Evolutionary conservation across 345 rosid species (phyloP).

Genomic region (Microcos paniculata): DNA sequence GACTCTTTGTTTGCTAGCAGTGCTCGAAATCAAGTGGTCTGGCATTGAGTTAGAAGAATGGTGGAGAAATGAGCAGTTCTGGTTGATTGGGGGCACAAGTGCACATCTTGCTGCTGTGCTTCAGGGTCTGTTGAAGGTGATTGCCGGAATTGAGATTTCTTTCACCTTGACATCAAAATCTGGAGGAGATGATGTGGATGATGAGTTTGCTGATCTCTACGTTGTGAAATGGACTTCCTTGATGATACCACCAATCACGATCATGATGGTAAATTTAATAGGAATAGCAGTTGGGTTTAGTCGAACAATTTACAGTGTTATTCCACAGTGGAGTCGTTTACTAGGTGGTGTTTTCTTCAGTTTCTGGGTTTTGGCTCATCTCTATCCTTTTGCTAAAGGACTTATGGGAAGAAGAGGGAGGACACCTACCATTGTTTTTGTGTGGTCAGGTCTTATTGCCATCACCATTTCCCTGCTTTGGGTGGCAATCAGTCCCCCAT

Average conservation of each 20-base stretch:
- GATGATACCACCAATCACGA: slow-evolving; percentile 89
- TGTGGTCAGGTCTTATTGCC: slow-evolving; percentile 95
- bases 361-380: slow-evolving; percentile 98
- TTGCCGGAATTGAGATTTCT: slow-evolving; percentile 92
- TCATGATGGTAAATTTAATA: slow-evolving; percentile 88
- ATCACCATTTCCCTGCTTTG: slow-evolving; percentile 95
- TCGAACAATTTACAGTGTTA: slow-evolving; percentile 79
- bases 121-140: slow-evolving; percentile 83
- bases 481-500: slow-evolving; percentile 94
- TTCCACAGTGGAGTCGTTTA: slow-evolving; percentile 86
- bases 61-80: slow-evolving; percentile 99
- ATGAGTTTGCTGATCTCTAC: slow-evolving; percentile 92
- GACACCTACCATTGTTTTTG: slow-evolving; percentile 94
- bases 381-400: slow-evolving; percentile 97
- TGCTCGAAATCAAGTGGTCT: slow-evolving; percentile 97
- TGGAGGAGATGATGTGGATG: slow-evolving; percentile 83
- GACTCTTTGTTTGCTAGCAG: slow-evolving; percentile 73
- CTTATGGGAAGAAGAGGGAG: slow-evolving; percentile 97
- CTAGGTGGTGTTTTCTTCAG: slow-evolving; percentile 97
- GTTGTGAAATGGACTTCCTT: slow-evolving; percentile 81
- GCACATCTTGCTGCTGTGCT: slow-evolving; percentile 97
- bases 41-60: slow-evolving; percentile 91
- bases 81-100: slow-evolving; percentile 97
- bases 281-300: slow-evolving; percentile 94
- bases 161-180: slow-evolving; percentile 91